Percentiles rank a stretch among this genome's conserved stretches.
phyloP scores from a whole-genome alignment of 1,284 basidiomycete species.

The Coniophora puteana region DNA sequence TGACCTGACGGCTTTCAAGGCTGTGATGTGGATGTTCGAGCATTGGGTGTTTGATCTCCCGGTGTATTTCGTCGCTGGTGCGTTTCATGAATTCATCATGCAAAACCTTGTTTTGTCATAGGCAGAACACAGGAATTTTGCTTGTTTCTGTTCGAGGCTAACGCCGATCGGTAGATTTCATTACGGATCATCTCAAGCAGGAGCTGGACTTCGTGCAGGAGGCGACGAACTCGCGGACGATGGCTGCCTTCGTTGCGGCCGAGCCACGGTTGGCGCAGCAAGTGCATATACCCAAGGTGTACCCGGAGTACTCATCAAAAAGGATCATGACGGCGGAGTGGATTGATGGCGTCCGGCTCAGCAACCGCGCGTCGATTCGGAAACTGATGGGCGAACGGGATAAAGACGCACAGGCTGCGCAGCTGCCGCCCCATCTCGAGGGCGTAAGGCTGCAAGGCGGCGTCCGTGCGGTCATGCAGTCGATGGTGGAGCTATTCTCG shows the following conservation, averaged over 20 bases:
- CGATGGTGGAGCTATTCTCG: slow-evolving; percentile 79
- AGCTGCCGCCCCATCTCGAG: slow-evolving; percentile 14
- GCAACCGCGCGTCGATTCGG: slow-evolving; percentile 57
- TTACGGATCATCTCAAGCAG: slow-evolving; percentile 74
- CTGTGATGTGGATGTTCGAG: slow-evolving; percentile 75
- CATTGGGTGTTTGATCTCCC: slow-evolving; percentile 75
- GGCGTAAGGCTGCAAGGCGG: slow-evolving; percentile 54
- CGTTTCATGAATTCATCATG: slow-evolving; percentile 18
- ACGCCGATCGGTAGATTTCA: slow-evolving; percentile 52
- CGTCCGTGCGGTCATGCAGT: slow-evolving; percentile 65
- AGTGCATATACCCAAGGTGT: slow-evolving; percentile 80
- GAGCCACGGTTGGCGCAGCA: slow-evolving; percentile 67
- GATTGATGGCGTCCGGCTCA: slow-evolving; percentile 79
- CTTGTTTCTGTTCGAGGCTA: background rate
- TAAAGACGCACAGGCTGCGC: slow-evolving; percentile 10
- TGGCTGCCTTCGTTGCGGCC: slow-evolving; percentile 51
- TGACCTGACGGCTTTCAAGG: slow-evolving; percentile 65
- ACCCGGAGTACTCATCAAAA: slow-evolving; percentile 69
- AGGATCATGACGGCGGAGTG: slow-evolving; percentile 85
- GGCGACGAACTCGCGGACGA: slow-evolving; percentile 61
- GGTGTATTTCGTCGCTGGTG: slow-evolving; percentile 70
- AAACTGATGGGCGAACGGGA: slow-evolving; percentile 52
- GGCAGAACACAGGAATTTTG: too few species aligned
- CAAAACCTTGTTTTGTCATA: slow-evolving; percentile 2
- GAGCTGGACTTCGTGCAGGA: slow-evolving; percentile 83